phyloP scores from a whole-genome alignment of 306 rosid species.

The Vigna radiata region DNA sequence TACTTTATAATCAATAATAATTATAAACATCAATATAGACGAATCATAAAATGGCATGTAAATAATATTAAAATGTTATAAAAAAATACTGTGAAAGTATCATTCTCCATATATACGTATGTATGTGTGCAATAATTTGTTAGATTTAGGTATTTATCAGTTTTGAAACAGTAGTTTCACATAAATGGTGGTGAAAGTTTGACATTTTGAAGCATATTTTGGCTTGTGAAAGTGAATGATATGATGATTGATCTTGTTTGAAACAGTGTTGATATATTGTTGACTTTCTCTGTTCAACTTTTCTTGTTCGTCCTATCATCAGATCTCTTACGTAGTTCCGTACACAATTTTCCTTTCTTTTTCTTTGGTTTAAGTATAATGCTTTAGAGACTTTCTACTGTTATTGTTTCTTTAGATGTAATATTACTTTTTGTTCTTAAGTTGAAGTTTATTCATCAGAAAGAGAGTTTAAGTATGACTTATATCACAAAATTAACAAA shows the following conservation, averaged over 20 bases:
- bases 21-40: no score
- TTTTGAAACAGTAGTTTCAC: conserved; percentile 26
- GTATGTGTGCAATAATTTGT: conserved; percentile 22
- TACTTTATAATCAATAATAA: no score
- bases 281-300: conserved; percentile 22
- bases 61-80: no score
- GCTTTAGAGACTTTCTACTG: background rate
- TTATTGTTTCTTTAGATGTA: no score
- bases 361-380: background rate
- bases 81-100: no score
- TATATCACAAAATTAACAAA: no score
- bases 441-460: no score
- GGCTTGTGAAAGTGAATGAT: conserved; percentile 17
- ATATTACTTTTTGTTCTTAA: no score
- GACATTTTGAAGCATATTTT: background rate
- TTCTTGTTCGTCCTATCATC: conserved; percentile 30
- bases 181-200: conserved; percentile 17
- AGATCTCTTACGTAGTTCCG: conserved; percentile 15
- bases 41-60: no score
- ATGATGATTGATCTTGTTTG: background rate
- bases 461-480: no score
- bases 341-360: conserved; percentile 16
- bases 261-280: background rate
- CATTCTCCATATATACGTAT: no score
- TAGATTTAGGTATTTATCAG: conserved; percentile 40